A percentile compares a stretch with the other conserved stretches of the same genome.
Evolutionary conservation across 257 asterid species (phyloP).

Genomic region (Solanum appendiculatum): DNA sequence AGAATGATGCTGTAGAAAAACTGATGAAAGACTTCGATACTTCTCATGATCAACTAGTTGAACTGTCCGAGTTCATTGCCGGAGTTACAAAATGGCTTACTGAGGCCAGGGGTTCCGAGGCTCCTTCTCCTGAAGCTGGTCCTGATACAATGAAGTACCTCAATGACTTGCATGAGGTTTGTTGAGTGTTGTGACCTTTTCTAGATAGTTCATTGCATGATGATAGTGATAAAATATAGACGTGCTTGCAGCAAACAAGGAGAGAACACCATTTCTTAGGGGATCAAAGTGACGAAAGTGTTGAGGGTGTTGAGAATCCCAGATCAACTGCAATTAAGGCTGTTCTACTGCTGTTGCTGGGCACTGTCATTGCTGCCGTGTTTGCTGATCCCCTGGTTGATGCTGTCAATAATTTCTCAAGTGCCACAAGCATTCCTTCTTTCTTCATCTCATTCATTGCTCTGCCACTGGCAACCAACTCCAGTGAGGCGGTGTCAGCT

Average conservation of each 20-base stretch:
- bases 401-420: conserved; percentile 73
- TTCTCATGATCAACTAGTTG: conserved; percentile 34
- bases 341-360: conserved; percentile 51
- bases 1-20: conserved; percentile 45
- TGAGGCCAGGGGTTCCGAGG: conserved; percentile 47
- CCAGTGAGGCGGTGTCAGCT: conserved; percentile 93
- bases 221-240: not conserved
- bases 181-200: not conserved
- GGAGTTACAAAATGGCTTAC: conserved; percentile 68
- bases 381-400: conserved; percentile 95
- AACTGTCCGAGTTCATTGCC: conserved; percentile 35
- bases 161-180: conserved; percentile 55
- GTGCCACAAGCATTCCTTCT: conserved; percentile 73
- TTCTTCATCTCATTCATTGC: conserved; percentile 87
- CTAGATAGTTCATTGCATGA: not conserved
- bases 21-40: conserved; percentile 68
- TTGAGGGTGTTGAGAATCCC: conserved; percentile 48
- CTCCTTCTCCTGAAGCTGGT: conserved; percentile 13
- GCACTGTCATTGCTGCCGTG: conserved; percentile 77
- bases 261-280: conserved; percentile 61
- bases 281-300: conserved; percentile 45
- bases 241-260: conserved; percentile 60
- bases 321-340: conserved; percentile 49
- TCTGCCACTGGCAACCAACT: conserved; percentile 87
- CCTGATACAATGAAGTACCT: conserved; percentile 44